Evolutionary conservation across 306 rosid genomes (phyloP).

Genomic region (Acacia acuminata): DNA sequence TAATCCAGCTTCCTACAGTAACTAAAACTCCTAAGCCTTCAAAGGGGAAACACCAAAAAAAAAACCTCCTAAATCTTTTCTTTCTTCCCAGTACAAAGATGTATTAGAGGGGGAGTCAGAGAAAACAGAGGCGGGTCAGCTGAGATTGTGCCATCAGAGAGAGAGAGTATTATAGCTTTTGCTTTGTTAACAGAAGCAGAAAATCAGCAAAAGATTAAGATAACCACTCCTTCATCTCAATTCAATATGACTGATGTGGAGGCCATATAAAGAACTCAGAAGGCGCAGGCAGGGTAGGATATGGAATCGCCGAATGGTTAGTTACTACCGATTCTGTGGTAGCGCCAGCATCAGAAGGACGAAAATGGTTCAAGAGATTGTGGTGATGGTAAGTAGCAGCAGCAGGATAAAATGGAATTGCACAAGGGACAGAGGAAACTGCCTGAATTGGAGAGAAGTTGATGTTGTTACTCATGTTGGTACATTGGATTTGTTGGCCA

Average conservation of each 20-base stretch:
- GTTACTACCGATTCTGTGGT: slow-evolving; percentile 24
- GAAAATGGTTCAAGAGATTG: slow-evolving; percentile 50
- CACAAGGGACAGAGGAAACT: slow-evolving; percentile 46
- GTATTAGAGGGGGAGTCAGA: slow-evolving; percentile 34
- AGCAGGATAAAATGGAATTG: slow-evolving; percentile 55
- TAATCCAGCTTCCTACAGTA: slow-evolving; percentile 41
- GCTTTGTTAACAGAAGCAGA: slow-evolving; percentile 39
- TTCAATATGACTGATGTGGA: slow-evolving; percentile 59
- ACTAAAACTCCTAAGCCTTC: slow-evolving; percentile 27
- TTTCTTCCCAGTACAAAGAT: slow-evolving; percentile 33
- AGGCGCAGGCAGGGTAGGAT: slow-evolving; percentile 30
- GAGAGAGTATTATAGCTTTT: slow-evolving; percentile 18
- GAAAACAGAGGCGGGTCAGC: slow-evolving; percentile 48
- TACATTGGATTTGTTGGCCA: slow-evolving; percentile 32
- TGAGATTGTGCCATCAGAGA: slow-evolving; percentile 24
- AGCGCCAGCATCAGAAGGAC: slow-evolving; percentile 33
- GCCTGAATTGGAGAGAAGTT: slow-evolving; percentile 57
- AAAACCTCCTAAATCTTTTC: slow-evolving; percentile 35
- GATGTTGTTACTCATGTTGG: slow-evolving; percentile 48
- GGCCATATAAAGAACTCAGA: slow-evolving; percentile 78
- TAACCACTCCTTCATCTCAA: neutral
- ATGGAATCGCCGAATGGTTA: slow-evolving; percentile 22
- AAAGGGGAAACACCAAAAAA: slow-evolving; percentile 23
- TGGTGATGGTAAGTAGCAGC: slow-evolving; percentile 51
- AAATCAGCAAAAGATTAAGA: neutral